Conservation (phyloP, 768 basidiomycete species). For the Rhizopogon vesiculosus region DNA sequence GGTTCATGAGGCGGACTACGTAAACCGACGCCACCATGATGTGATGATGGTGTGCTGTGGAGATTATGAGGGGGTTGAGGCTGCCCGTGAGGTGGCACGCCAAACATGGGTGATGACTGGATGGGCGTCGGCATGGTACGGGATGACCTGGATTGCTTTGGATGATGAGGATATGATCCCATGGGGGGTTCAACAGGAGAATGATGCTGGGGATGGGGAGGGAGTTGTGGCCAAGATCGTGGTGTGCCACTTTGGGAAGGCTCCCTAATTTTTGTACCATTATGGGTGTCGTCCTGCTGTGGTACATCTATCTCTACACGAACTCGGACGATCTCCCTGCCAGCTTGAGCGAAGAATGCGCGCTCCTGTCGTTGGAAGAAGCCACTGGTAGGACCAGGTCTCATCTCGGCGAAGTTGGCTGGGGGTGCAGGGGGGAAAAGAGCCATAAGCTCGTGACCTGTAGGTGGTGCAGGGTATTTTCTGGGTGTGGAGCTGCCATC, state of each 20-base stretch:
- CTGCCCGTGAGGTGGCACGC: conserved; percentile 21
- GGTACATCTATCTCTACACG: conserved; percentile 63
- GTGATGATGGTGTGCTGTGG: conserved; percentile 20
- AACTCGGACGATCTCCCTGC: conserved; percentile 72
- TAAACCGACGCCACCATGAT: conserved; percentile 24
- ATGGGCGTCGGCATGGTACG: conserved; percentile 17
- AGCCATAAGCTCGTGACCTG: conserved; percentile 82
- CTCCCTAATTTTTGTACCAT: conserved; percentile 15
- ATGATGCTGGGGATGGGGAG: conserved; percentile 24
- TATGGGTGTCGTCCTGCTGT: conserved; percentile 24
- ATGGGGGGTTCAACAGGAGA: conserved; percentile 24
- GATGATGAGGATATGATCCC: conserved; percentile 30
- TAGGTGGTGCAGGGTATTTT: conserved; percentile 72
- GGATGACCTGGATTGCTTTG: conserved; percentile 26
- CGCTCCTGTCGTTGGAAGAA: conserved; percentile 76
- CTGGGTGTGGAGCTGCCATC: conserved; percentile 43
- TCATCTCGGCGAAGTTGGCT: conserved; percentile 46
- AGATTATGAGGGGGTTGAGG: conserved; percentile 30
- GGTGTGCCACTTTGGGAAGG: conserved; percentile 7
- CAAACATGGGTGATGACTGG: conserved; percentile 23
- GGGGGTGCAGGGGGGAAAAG: conserved; percentile 75
- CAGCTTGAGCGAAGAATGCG: conserved; percentile 75
- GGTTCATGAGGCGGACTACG: conserved; percentile 46
- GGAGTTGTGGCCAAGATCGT: conserved; percentile 27
- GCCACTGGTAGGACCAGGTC: conserved; percentile 62